These are phyloP conservation scores for Carex littledalei DNA, from an alignment of 176 grass and related monocot species.

Conservation along the genomic window DNA sequence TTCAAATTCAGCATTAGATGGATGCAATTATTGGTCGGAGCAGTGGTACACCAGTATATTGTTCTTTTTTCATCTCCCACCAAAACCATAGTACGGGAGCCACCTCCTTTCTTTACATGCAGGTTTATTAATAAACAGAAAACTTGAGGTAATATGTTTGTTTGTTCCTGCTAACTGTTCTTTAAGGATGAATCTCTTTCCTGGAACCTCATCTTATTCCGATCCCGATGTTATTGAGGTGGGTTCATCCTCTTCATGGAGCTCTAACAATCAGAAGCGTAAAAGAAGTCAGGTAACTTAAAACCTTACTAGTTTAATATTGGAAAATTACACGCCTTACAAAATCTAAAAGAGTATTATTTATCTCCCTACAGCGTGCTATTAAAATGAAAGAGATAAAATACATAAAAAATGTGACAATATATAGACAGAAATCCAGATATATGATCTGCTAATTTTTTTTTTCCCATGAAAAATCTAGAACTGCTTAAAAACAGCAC, in stretches of 20 bases:
- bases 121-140: background rate
- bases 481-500: background rate
- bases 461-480: background rate
- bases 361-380: background rate
- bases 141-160: background rate
- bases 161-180: background rate
- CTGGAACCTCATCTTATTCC: constrained; percentile 1
- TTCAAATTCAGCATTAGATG: background rate
- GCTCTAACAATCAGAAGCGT: constrained; percentile 15
- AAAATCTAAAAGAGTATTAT: background rate
- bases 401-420: background rate
- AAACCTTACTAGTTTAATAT: background rate
- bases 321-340: background rate
- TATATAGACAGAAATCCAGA: background rate
- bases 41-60: background rate
- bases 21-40: background rate
- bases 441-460: background rate
- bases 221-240: constrained; percentile 17
- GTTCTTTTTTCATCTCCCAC: background rate
- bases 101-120: background rate
- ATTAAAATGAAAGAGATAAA: background rate
- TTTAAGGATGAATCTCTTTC: constrained; percentile 17
- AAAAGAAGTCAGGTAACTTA: constrained; percentile 4
- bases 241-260: constrained; percentile 15
- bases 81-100: background rate